Conservation (phyloP, 1,139 yeast genomes). For the Lodderomyces beijingensis region DNA sequence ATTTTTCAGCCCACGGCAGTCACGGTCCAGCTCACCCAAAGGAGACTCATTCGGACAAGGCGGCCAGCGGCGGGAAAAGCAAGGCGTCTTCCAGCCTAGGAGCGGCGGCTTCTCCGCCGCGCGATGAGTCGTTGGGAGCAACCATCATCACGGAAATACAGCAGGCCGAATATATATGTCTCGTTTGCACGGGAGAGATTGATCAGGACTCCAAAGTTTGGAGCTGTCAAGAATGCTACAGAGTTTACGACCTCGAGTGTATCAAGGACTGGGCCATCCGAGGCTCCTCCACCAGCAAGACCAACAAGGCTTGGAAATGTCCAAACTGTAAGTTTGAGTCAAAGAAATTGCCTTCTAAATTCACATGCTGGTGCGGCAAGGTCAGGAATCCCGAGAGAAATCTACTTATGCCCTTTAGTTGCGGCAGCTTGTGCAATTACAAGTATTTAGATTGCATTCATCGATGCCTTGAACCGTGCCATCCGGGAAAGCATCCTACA, state of each 20-base stretch:
- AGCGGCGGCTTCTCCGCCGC: conserved; percentile 5
- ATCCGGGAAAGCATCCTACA: conserved; percentile 83
- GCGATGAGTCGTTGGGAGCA: conserved; percentile 30
- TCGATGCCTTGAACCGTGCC: conserved; percentile 72
- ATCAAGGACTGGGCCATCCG: conserved; percentile 77
- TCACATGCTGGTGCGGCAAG: conserved; percentile 91
- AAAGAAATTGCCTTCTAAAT: conserved; percentile 50
- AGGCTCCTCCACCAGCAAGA: conserved; percentile 60
- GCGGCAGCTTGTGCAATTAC: conserved; percentile 77
- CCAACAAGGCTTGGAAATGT: conserved; percentile 68
- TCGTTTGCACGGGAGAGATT: conserved; percentile 81
- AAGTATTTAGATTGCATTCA: conserved; percentile 63
- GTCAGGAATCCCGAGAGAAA: conserved; percentile 61
- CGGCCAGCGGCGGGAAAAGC: too few species aligned
- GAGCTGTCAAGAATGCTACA: conserved; percentile 67
- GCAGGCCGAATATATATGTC: conserved; percentile 67
- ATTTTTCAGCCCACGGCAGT: too few species aligned
- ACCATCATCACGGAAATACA: conserved; percentile 52
- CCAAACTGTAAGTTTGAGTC: conserved; percentile 73
- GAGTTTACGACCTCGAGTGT: conserved; percentile 81
- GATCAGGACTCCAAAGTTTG: conserved; percentile 65
- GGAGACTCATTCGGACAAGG: too few species aligned
- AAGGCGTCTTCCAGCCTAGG: conserved; percentile 1
- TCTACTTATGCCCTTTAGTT: conserved; percentile 71
- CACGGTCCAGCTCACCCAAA: too few species aligned